Evolutionary conservation across 306 rosid species (phyloP).

Genomic region (Comarum palustre): DNA sequence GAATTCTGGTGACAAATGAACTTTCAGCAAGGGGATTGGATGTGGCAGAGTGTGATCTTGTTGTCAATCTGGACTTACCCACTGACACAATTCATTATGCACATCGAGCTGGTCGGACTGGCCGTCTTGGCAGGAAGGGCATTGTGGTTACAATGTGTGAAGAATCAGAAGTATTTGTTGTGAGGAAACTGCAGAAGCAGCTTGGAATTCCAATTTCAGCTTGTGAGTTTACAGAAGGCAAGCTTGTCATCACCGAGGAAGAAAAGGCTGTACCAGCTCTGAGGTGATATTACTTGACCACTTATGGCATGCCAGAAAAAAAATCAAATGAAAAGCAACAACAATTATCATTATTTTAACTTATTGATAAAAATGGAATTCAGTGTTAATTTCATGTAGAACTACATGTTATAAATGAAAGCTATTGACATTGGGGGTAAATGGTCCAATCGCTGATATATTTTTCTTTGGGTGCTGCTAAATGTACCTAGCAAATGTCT

Average conservation of each 20-base stretch:
- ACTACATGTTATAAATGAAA: not conserved
- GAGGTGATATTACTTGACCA: constrained; percentile 6
- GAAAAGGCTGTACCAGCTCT: constrained; percentile 23
- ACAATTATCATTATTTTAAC: not conserved
- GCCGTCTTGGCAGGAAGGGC: constrained; percentile 89
- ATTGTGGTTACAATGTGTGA: constrained; percentile 78
- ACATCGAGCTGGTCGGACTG: constrained; percentile 90
- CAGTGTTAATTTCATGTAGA: not conserved
- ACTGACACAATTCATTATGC: constrained; percentile 88
- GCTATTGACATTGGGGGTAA: not conserved
- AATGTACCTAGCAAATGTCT: too few relatives aligned
- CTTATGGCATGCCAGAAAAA: not conserved
- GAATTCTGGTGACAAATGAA: constrained; percentile 84
- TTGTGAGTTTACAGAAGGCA: constrained; percentile 74
- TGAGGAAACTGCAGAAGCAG: constrained; percentile 83
- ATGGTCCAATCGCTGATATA: not conserved
- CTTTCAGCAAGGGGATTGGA: constrained; percentile 92
- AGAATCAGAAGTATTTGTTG: constrained; percentile 80
- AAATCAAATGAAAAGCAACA: not conserved
- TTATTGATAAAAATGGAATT: not conserved
- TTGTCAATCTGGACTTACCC: constrained; percentile 83
- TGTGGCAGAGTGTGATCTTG: constrained; percentile 94
- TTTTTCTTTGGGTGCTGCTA: too few relatives aligned
- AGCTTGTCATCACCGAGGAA: constrained; percentile 49
- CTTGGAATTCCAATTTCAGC: constrained; percentile 57